phyloP scores from a whole-genome alignment of 371 early-diverging fungal genomes.

The Mucor plumbeus region DNA sequence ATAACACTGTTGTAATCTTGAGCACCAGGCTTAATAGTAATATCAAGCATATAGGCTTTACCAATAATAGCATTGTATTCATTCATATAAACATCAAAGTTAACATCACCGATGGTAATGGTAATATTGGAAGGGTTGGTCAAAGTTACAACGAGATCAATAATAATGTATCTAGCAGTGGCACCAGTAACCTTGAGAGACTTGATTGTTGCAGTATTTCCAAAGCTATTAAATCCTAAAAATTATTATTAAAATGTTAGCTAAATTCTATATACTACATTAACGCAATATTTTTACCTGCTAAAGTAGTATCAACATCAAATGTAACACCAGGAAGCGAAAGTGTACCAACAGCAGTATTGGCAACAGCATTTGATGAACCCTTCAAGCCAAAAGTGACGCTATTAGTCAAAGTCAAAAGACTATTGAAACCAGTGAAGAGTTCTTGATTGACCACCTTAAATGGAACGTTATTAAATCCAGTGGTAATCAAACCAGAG shows the following conservation, averaged over 20 bases:
- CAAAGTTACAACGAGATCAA: constrained; percentile 44
- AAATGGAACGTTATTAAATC: constrained; percentile 56
- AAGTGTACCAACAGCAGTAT: constrained; percentile 60
- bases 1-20: constrained; percentile 46
- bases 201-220: constrained; percentile 47
- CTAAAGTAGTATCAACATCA: constrained; percentile 52
- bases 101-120: constrained; percentile 56
- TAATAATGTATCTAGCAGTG: constrained; percentile 37
- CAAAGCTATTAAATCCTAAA: constrained; percentile 49
- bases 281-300: constrained; percentile 45
- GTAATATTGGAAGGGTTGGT: constrained; percentile 62
- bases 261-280: no score
- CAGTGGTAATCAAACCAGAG: constrained; percentile 49
- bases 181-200: constrained; percentile 50
- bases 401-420: constrained; percentile 48
- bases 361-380: constrained; percentile 51
- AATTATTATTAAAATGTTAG: constrained; percentile 7
- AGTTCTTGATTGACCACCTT: constrained; percentile 38
- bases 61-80: constrained; percentile 46
- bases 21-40: constrained; percentile 55
- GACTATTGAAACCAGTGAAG: constrained; percentile 52
- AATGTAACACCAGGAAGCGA: constrained; percentile 53
- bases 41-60: constrained; percentile 38
- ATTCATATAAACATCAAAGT: constrained; percentile 48
- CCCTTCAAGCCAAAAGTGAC: constrained; percentile 58